phyloP scores from a whole-genome alignment of 2,329 filamentous ascomycete genomes.

The Fusarium aywerte region DNA sequence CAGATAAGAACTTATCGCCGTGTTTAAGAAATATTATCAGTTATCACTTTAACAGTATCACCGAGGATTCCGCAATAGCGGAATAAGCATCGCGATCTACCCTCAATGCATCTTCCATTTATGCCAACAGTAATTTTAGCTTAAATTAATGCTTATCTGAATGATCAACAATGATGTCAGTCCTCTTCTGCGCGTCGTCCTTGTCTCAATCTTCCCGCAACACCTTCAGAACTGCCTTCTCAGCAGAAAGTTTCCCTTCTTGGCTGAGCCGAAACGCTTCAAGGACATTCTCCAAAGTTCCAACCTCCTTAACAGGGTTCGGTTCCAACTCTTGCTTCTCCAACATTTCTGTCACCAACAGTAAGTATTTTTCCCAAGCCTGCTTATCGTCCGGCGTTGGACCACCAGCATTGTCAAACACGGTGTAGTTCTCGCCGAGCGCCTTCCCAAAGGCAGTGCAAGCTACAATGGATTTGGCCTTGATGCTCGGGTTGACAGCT shows the following conservation, averaged over 20 bases:
- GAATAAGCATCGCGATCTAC: neutral
- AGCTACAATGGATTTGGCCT: neutral
- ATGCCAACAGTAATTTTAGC: neutral
- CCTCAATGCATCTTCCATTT: neutral
- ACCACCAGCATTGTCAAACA: neutral
- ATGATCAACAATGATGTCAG: accelerated
- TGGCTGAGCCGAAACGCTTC: constrained; percentile 10
- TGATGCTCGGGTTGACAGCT: neutral
- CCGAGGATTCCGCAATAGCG: neutral
- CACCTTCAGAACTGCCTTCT: constrained; percentile 6
- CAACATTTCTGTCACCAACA: neutral
- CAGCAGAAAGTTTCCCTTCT: constrained; percentile 4
- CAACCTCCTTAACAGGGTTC: neutral
- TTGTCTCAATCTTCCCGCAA: neutral
- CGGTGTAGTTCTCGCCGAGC: neutral
- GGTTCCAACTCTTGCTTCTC: neutral
- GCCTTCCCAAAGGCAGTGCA: constrained; percentile 17
- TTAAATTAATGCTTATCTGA: neutral
- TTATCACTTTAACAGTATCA: neutral
- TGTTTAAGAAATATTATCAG: accelerated
- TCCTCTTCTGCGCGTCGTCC: neutral
- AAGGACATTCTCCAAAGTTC: neutral
- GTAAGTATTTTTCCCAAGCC: neutral
- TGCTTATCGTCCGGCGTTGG: neutral
- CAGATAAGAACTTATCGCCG: accelerated